Conservation (phyloP, 805 yeast species). For the Candida tallmaniae region DNA sequence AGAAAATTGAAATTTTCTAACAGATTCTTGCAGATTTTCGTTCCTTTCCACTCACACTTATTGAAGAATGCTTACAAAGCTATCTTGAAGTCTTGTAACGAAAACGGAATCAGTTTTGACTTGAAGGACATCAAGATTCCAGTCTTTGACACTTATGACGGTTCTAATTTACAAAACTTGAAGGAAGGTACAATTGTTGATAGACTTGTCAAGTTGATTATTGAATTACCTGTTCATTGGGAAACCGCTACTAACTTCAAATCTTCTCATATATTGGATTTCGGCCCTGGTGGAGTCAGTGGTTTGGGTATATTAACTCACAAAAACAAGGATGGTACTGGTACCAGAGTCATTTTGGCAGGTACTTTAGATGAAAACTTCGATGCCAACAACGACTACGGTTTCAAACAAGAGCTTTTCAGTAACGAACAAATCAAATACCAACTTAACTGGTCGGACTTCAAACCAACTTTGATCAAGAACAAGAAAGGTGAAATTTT, state of each 20-base stretch:
- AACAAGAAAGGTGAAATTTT: constrained; percentile 66
- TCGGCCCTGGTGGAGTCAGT: constrained; percentile 98
- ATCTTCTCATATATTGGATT: constrained; percentile 88
- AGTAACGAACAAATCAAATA: constrained; percentile 67
- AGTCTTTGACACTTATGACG: constrained; percentile 85
- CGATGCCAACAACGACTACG: constrained; percentile 86
- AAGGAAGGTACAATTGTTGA: constrained; percentile 49
- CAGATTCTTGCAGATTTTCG: constrained; percentile 89
- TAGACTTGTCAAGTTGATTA: constrained; percentile 78
- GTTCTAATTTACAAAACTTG: constrained; percentile 64
- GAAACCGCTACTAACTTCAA: constrained; percentile 78
- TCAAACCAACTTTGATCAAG: constrained; percentile 78
- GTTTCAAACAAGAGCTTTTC: constrained; percentile 93
- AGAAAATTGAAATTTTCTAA: constrained; percentile 91
- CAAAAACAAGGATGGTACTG: constrained; percentile 98
- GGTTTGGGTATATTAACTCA: constrained; percentile 96
- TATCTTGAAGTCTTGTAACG: constrained; percentile 60
- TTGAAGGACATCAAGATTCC: constrained; percentile 66
- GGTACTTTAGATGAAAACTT: constrained; percentile 71
- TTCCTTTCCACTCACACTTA: constrained; percentile 95
- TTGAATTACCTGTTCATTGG: constrained; percentile 91
- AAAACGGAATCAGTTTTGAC: constrained; percentile 53
- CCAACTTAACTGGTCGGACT: constrained; percentile 91
- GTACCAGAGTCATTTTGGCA: constrained; percentile 89
- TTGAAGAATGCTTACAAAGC: constrained; percentile 65